A percentile compares a stretch with the other conserved stretches of the same genome.
Evolutionary conservation across 441 rosid genomes (phyloP).

Genomic region (Pelargonium cotyledonis): DNA sequence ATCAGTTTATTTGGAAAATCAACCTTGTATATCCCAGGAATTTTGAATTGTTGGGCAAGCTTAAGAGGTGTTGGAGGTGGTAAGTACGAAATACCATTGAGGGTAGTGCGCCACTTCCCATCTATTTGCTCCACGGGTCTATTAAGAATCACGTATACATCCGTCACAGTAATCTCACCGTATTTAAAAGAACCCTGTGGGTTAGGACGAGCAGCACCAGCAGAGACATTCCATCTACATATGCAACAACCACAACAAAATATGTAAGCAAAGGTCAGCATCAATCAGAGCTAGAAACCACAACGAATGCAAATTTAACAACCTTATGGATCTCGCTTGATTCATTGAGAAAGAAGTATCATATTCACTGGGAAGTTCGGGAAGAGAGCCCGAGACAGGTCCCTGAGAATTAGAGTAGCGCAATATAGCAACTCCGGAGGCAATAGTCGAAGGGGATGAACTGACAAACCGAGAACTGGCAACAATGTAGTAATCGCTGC

Average conservation of each 20-base stretch:
- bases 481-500: slow-evolving; percentile 67
- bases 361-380: slow-evolving; percentile 67
- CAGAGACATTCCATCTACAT: slow-evolving; percentile 59
- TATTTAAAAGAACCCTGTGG: slow-evolving; percentile 76
- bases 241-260: not conserved
- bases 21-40: slow-evolving; percentile 39
- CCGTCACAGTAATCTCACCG: slow-evolving; percentile 42
- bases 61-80: slow-evolving; percentile 55
- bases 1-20: slow-evolving; percentile 17
- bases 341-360: slow-evolving; percentile 72
- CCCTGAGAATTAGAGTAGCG: slow-evolving; percentile 71
- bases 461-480: slow-evolving; percentile 69
- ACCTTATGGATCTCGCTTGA: slow-evolving; percentile 92
- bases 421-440: slow-evolving; percentile 56
- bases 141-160: slow-evolving; percentile 45
- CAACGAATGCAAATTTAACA: not conserved
- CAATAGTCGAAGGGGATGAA: slow-evolving; percentile 18
- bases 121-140: slow-evolving; percentile 35
- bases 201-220: slow-evolving; percentile 65
- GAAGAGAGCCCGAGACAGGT: slow-evolving; percentile 58
- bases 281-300: not conserved
- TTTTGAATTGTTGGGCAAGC: slow-evolving; percentile 60
- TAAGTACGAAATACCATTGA: slow-evolving; percentile 49
- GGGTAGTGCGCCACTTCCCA: slow-evolving; percentile 50
- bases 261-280: not conserved